Conservation (phyloP, 2,329 filamentous ascomycete genomes). For the Phyllosticta citribraziliensis region DNA sequence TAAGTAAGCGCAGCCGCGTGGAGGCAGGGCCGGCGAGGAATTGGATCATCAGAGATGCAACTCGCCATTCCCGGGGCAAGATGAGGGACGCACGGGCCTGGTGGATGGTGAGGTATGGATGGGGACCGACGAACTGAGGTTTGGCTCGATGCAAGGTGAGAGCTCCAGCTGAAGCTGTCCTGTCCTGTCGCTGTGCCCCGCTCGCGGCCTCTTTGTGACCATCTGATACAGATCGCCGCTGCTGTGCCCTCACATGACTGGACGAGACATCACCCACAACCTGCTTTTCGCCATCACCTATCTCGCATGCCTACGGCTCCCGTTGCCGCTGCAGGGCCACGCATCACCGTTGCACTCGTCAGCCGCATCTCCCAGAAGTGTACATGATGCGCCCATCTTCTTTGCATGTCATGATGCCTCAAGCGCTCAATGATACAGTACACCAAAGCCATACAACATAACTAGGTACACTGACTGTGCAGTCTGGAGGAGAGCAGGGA, state of each 20-base stretch:
- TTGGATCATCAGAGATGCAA: neutral
- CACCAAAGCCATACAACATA: neutral
- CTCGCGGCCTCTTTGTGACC: neutral
- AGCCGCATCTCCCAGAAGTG: neutral
- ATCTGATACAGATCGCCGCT: neutral
- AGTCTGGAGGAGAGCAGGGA: neutral
- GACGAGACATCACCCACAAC: neutral
- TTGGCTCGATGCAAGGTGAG: too few species aligned
- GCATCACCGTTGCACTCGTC: neutral
- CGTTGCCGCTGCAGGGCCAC: neutral
- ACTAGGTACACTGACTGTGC: conserved; percentile 1
- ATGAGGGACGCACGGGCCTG: neutral
- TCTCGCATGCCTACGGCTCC: neutral
- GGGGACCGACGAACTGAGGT: neutral
- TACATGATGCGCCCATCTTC: neutral
- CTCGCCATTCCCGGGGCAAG: neutral
- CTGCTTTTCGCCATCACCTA: neutral
- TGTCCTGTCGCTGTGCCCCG: neutral
- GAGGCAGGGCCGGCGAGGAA: neutral
- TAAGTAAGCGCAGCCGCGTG: too few species aligned
- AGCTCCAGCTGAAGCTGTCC: neutral
- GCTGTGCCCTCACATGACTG: neutral
- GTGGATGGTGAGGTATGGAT: neutral
- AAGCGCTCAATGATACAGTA: neutral
- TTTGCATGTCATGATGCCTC: neutral